phyloP scores from a whole-genome alignment of 345 rosid genomes.

The Eucalyptus cloeziana region DNA sequence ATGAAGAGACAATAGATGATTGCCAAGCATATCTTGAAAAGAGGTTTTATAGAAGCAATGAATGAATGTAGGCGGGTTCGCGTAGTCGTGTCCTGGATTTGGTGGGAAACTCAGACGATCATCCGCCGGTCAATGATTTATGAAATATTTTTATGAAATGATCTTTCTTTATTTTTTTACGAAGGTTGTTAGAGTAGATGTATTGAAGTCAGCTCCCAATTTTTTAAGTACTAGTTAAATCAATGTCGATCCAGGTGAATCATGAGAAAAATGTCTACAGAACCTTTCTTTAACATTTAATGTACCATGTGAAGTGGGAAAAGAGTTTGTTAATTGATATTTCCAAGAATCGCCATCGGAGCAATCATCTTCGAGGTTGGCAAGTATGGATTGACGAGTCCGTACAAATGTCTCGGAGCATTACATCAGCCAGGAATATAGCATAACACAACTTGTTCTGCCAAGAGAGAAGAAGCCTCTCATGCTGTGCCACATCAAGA shows the following conservation, averaged over 20 bases:
- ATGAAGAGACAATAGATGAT: background rate
- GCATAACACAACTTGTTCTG: background rate
- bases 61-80: no score
- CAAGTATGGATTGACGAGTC: background rate
- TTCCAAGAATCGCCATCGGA: background rate
- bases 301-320: background rate
- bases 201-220: background rate
- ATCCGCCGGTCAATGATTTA: no score
- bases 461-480: background rate
- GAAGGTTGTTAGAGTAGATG: background rate
- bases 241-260: background rate
- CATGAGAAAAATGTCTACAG: background rate
- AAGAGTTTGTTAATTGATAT: background rate
- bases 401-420: background rate
- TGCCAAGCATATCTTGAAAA: background rate
- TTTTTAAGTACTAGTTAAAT: no score
- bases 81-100: no score
- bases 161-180: no score
- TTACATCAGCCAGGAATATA: background rate
- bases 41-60: background rate
- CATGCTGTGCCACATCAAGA: no score
- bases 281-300: background rate
- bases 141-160: no score
- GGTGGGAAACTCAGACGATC: no score
- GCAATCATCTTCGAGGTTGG: background rate